Conservation (phyloP, 148 eudicot species). For the Nepenthes mirabilis region DNA sequence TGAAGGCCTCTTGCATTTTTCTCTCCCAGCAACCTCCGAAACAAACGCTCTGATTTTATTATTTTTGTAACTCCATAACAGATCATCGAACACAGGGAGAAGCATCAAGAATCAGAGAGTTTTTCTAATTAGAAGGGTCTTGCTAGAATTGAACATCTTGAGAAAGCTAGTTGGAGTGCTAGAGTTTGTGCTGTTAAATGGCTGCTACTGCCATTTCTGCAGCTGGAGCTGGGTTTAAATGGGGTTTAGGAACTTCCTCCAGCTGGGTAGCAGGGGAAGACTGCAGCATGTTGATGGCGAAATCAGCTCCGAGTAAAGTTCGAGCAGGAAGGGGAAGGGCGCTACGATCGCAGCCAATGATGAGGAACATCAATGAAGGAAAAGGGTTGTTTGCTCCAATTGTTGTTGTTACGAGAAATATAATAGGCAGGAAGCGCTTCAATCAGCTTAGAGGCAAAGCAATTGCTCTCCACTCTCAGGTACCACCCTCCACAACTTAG, state of each 20-base stretch:
- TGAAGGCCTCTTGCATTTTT: background rate
- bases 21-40: slow-evolving; percentile 10
- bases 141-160: background rate
- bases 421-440: slow-evolving; percentile 76
- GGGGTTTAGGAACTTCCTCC: slow-evolving; percentile 30
- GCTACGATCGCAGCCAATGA: slow-evolving; percentile 42
- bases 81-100: background rate
- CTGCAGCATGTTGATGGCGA: slow-evolving; percentile 23
- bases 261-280: slow-evolving; percentile 47
- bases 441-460: slow-evolving; percentile 97
- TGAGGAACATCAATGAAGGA: slow-evolving; percentile 88
- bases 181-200: background rate
- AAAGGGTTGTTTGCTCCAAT: slow-evolving; percentile 85
- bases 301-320: slow-evolving; percentile 23
- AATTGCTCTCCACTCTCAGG: slow-evolving; percentile 96
- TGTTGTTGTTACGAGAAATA: slow-evolving; percentile 58
- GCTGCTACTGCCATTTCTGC: slow-evolving; percentile 44
- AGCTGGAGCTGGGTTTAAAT: slow-evolving; percentile 19
- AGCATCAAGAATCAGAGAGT: background rate
- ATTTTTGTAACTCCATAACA: background rate
- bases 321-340: slow-evolving; percentile 33
- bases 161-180: background rate
- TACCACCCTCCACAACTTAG: slow-evolving; percentile 5
- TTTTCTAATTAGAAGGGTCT: background rate
- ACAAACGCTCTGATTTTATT: slow-evolving; percentile 8